phyloP scores from a whole-genome alignment of 2,329 filamentous ascomycete species.

The Hawksworthiomyces lignivorus region DNA sequence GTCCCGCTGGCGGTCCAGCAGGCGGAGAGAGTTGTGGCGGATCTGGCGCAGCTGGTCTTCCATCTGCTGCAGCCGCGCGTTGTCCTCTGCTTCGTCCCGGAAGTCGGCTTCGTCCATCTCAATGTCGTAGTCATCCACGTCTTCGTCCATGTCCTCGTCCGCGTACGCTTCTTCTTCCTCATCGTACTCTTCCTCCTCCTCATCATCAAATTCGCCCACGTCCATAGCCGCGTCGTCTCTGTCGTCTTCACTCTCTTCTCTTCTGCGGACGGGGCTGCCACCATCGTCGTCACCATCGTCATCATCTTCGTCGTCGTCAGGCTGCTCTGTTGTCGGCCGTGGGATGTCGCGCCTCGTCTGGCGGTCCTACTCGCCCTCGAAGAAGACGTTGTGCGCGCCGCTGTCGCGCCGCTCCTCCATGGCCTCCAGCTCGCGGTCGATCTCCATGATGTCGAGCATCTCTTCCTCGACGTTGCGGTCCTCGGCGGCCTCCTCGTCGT shows the following conservation, averaged over 20 bases:
- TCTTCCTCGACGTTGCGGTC: slow-evolving; percentile 49
- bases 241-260: not conserved
- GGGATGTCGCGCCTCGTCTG: slow-evolving; percentile 10
- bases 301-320: not conserved
- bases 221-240: not conserved
- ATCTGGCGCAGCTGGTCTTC: too few species aligned
- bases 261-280: not conserved
- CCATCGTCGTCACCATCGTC: not conserved
- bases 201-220: too few species aligned
- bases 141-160: not conserved
- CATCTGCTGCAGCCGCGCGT: not conserved
- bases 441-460: slow-evolving; percentile 59
- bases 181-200: not conserved
- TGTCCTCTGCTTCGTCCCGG: not conserved
- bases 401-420: slow-evolving; percentile 43
- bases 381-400: slow-evolving; percentile 24
- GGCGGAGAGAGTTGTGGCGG: too few species aligned
- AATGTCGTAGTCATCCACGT: not conserved
- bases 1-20: too few species aligned
- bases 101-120: not conserved
- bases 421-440: slow-evolving; percentile 50
- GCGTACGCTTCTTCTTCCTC: not conserved
- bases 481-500: slow-evolving; percentile 38
- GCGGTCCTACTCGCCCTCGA: slow-evolving; percentile 15
- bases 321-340: too few species aligned